Base-by-base conservation (phyloP, 1,139 yeast genomes). In the Groenewaldozyma auringiensis region DNA sequence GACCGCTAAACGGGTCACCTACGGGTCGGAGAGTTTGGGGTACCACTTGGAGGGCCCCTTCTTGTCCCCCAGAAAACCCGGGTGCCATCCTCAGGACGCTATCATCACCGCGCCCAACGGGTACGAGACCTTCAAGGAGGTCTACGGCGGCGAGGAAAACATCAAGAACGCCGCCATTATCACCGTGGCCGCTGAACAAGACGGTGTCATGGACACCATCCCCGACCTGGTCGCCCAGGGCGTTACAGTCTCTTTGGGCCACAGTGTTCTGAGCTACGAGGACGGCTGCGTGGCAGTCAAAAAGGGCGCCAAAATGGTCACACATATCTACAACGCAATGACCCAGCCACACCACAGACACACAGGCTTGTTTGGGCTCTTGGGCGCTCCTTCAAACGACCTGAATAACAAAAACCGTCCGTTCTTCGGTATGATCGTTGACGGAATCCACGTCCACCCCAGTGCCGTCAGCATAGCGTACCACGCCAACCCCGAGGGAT, bases 1-100 rank as follows among this genome's bases (percentile, higher is more conserved):
- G 54, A 64, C 65, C 16, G 66, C 67, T 33, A 62, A 68, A 25
- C 61, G 77, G 40, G 55, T 65, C 4, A 46, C 55, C 32, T 54
- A 60, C 39, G 72, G 69, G 54, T 67, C 76, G 14, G 83, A 79
- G 56, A 71, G 76, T 3, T 64, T 79, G 44, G 84, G 84, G 2
- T 80, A 80, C n/a, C 84, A 79, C 55, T 62, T 76, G 42, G 84
- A 79, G 55, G 84, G 84, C 6, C 84, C 84, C 2, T 78, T 78
- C 57, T 72, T 79, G 50, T 75, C 72, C 50, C 63, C 69, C 41
- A 57, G 68, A 47, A 79, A 79, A 62, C 78, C 77, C 52, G 84
- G 84, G 1, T 78, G 83, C 56, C 84, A 79, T 56, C 81, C 81
- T 2, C 69, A 68, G 21, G 79, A 75, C 50, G 75, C 81, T n/a